Base-by-base conservation (phyloP, 352 stramenopile species). In the Phytophthora palmivora region DNA sequence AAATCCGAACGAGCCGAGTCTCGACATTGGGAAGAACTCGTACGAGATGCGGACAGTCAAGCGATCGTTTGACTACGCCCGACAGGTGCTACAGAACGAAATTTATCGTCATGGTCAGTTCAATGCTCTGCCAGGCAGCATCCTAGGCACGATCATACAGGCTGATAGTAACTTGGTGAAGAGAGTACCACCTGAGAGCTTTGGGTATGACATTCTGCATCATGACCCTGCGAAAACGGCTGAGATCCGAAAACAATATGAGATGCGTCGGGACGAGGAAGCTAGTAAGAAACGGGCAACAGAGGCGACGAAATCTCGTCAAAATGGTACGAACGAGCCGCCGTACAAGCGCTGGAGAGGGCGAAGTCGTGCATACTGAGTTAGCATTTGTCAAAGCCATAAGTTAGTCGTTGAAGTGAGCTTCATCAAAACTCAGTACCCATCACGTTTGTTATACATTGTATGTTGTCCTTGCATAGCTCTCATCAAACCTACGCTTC, bases 1-100 rank as follows among this genome's bases (percentile, higher is more conserved):
- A 69, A 98, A 98, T 74, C 96, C 96, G 32, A 91, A 98, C 49
- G 96, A 98, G 57, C 71, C 82, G 4, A 93, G 67, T 3, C 77
- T 94, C 11, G 94, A 98, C 71, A 95, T 98, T 10, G 94, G 91
- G 6, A 93, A 89, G 36, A 91, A 97, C 70, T 96, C 89, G 51
- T 98, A 95, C 80, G 82, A 97, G 18, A 96, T 98, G 48, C 82
- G 89, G 21, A 90, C 88, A 10, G 81, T 98, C 44, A 88, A 96
- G 59, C 78, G 91, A 21, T 84, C 94, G 9, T 98, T 98, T 72
- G 92, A 97, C 39, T 92, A 94, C 42, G 84, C 88, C 12, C 79
- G 79, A 12, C 79, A 86, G 57, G 76, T 91, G 34, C 62, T 94
- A 26, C 63, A 77, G 51, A 90, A 89, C 55, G 86, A 94, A 48